A percentile compares a stretch with the other conserved stretches of the same genome.
phyloP scores from a whole-genome alignment of 1,139 yeast genomes.

The Suhomyces bribrorum region DNA sequence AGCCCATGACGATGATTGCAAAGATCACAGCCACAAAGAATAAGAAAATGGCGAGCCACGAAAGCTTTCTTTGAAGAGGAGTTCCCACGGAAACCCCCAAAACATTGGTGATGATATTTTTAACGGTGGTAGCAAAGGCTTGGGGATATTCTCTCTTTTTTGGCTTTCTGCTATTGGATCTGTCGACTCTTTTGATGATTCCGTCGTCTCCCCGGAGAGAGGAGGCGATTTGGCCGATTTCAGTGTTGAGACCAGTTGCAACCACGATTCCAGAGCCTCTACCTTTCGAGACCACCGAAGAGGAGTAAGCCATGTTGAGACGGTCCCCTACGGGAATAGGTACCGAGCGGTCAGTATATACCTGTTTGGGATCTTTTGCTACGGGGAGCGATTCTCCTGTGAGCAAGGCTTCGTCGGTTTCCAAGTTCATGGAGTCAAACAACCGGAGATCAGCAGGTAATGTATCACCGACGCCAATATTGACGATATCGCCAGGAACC shows the following conservation, averaged over 20 bases:
- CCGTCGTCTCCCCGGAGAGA: constrained; percentile 31
- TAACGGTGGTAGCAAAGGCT: constrained; percentile 48
- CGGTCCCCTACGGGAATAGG: constrained; percentile 44
- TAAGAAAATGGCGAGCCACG: constrained; percentile 45
- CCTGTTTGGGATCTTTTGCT: constrained; percentile 27
- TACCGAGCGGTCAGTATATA: constrained; percentile 24
- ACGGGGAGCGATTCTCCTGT: constrained; percentile 57
- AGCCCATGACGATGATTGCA: constrained; percentile 42
- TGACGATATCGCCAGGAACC: constrained; percentile 54
- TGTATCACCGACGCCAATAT: constrained; percentile 47
- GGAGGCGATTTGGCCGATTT: constrained; percentile 51
- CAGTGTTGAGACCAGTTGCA: constrained; percentile 48
- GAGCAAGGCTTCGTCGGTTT: constrained; percentile 53
- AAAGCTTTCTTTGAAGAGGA: constrained; percentile 48
- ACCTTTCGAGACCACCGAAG: constrained; percentile 49
- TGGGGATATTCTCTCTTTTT: constrained; percentile 48
- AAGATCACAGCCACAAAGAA: constrained; percentile 41
- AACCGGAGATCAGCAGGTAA: constrained; percentile 54
- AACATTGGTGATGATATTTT: constrained; percentile 34
- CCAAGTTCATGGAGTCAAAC: constrained; percentile 38
- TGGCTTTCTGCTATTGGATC: constrained; percentile 24
- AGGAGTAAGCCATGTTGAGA: constrained; percentile 47
- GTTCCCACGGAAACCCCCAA: constrained; percentile 42
- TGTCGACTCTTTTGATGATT: constrained; percentile 28
- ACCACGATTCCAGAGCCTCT: constrained; percentile 49